Percentiles rank a stretch among this genome's conserved stretches.
Evolutionary conservation across 1,139 yeast genomes (phyloP).

Genomic region (Candida buenavistaensis): DNA sequence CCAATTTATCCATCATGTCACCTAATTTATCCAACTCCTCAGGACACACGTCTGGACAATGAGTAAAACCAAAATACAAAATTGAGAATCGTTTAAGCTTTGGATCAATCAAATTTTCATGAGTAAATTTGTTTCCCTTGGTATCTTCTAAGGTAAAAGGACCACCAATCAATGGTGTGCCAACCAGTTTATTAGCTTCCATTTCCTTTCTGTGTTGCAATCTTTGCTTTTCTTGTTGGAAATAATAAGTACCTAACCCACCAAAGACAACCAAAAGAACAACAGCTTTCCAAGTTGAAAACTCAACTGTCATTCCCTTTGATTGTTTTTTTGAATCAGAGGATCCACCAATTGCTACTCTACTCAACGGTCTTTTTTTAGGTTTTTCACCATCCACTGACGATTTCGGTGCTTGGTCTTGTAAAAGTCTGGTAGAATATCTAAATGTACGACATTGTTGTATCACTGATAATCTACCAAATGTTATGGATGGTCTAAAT

Average conservation of each 20-base stretch:
- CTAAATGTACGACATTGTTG: constrained; percentile 2
- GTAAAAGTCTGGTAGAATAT: neutral
- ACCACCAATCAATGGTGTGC: constrained; percentile 93
- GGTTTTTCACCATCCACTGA: constrained; percentile 5
- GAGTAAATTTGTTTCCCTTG: constrained; percentile 71
- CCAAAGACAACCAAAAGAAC: constrained; percentile 66
- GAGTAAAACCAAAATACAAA: constrained; percentile 91
- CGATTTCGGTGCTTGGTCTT: constrained; percentile 4
- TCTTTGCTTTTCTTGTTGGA: constrained; percentile 71
- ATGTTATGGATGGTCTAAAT: neutral
- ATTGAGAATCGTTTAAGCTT: constrained; percentile 61
- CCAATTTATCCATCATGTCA: constrained; percentile 66
- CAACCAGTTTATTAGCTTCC: constrained; percentile 82
- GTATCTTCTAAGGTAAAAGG: constrained; percentile 73
- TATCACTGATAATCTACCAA: neutral
- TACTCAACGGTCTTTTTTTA: constrained; percentile 42
- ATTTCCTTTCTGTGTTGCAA: constrained; percentile 73
- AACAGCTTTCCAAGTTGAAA: constrained; percentile 88
- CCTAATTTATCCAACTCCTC: constrained; percentile 94
- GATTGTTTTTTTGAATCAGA: constrained; percentile 25
- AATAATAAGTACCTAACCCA: constrained; percentile 66
- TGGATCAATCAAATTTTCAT: constrained; percentile 66
- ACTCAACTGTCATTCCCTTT: constrained; percentile 48
- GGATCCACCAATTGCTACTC: constrained; percentile 49
- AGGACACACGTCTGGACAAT: constrained; percentile 98